Conservation (phyloP, 495 filamentous ascomycete genomes). For the Hyphodiscus hymeniophilus region DNA sequence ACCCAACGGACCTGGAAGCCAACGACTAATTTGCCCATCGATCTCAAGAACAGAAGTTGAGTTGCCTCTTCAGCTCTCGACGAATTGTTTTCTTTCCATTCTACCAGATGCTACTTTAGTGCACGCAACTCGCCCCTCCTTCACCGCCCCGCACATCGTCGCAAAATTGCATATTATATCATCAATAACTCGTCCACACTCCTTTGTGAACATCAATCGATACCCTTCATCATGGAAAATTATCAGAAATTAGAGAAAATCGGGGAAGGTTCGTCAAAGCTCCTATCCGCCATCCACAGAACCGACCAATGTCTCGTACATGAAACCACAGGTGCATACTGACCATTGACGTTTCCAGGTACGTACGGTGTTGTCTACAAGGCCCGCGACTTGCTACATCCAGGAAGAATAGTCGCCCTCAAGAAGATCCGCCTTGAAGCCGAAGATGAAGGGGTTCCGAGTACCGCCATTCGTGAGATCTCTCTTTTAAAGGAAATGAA, state of each 20-base stretch:
- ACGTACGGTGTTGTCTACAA: slow-evolving; percentile 94
- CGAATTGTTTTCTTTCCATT: slow-evolving; percentile 2
- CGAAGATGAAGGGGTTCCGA: slow-evolving; percentile 94
- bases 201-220: slow-evolving; percentile 14
- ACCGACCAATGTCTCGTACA: background rate
- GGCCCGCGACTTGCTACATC: slow-evolving; percentile 70
- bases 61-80: background rate
- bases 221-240: slow-evolving; percentile 70
- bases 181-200: slow-evolving; percentile 21
- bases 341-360: slow-evolving; percentile 39
- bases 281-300: slow-evolving; percentile 1
- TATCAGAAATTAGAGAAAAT: slow-evolving; percentile 99
- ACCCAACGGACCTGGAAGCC: slow-evolving; percentile 3
- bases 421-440: slow-evolving; percentile 98
- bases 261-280: slow-evolving; percentile 68
- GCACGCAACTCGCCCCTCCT: slow-evolving; percentile 18
- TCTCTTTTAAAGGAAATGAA: slow-evolving; percentile 95
- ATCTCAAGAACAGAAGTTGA: background rate
- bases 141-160: slow-evolving; percentile 19
- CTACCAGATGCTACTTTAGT: slow-evolving; percentile 13
- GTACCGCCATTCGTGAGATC: slow-evolving; percentile 94
- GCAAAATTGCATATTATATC: slow-evolving; percentile 15
- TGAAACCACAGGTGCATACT: slow-evolving; percentile 1
- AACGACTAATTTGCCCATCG: slow-evolving; percentile 9
- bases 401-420: slow-evolving; percentile 78